Evolutionary conservation across 2,329 filamentous ascomycete genomes (phyloP), one percentile per base, ranked within the genome.

Genomic region (Aureobasidium sp.): DNA sequence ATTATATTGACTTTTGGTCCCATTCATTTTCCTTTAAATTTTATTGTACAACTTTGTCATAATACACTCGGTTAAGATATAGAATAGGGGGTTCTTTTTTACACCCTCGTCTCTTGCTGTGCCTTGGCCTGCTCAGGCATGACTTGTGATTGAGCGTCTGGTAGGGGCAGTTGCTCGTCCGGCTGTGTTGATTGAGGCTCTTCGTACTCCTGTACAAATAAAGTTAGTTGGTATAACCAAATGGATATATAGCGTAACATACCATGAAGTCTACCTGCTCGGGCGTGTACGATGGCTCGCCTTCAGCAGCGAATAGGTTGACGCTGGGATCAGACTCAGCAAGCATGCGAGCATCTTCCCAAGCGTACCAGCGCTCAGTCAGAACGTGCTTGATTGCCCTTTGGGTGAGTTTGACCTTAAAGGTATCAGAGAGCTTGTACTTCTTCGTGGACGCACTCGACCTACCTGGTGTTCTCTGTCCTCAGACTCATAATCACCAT

Each of bases 341-440:
- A 65, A 89, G 76, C 63, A 82, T 76, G 55, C 84, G 77, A 26
- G 90, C 90, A 71, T 92, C 89, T 71, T 90, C 82, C 88, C 91
- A 97, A 10, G 89, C 84, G 76, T 96, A 93, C 78, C 85, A 94
- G 70, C 93, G 84, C 77, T 97, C 92, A 39, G 90, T 93, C 70
- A 97, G 79, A 55, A 87, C 84, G 67, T 94, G 88, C 78, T 90
- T 91, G 75, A 97, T 96, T 50, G 82, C 81, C 70, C 85, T 84
- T 84, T 93, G 90, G 27, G 93, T 97, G 72, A 80, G 78, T 68
- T 81, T 81, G 64, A 96, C 83, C 90, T 96, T 61, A 26, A 34
- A 27, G 12, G 20, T n/a, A 8, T 29, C 15, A 53, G 55, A 56
- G n/a, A 7, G 5, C 36, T 29, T 29, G 50, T 39, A 7, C 24